A percentile compares a stretch with the other conserved stretches of the same genome.
Conservation (phyloP, 306 rosid species). For the Carpinus fangiana region DNA sequence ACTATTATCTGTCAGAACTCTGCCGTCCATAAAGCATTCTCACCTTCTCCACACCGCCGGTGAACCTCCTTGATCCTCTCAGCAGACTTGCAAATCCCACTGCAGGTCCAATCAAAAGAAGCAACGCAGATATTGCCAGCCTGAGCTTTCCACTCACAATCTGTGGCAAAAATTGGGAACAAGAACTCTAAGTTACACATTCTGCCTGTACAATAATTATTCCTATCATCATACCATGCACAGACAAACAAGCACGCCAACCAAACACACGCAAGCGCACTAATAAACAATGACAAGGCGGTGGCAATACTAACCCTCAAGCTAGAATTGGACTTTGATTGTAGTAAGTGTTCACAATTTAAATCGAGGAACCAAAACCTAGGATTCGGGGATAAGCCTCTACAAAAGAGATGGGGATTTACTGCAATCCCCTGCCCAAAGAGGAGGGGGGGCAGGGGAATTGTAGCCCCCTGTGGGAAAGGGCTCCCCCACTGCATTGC, state of each 20-base stretch:
- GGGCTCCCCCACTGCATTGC: no score
- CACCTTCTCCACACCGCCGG: constrained; percentile 60
- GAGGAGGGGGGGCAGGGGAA: no score
- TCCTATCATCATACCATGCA: constrained; percentile 8
- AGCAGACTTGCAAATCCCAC: constrained; percentile 60
- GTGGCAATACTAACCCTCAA: neutral
- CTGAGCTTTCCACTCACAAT: constrained; percentile 70
- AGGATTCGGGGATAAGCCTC: no score
- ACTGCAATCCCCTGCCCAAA: no score
- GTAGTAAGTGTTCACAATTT: no score
- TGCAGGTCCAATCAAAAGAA: constrained; percentile 64
- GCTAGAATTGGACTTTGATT: no score
- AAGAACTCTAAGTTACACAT: neutral
- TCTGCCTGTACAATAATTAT: neutral
- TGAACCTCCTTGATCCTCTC: constrained; percentile 71
- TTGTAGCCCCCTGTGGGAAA: no score
- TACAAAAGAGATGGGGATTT: no score
- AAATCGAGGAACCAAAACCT: no score
- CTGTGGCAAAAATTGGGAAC: constrained; percentile 32
- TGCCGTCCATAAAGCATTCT: constrained; percentile 52
- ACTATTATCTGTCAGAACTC: constrained; percentile 30
- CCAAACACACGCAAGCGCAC: neutral
- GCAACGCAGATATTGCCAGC: constrained; percentile 63
- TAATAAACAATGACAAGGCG: neutral
- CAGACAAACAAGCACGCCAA: neutral